Evolutionary conservation across 805 yeast species (phyloP), one percentile per base, ranked within the genome.

Genomic region (Metschnikowia cerradonensis): DNA sequence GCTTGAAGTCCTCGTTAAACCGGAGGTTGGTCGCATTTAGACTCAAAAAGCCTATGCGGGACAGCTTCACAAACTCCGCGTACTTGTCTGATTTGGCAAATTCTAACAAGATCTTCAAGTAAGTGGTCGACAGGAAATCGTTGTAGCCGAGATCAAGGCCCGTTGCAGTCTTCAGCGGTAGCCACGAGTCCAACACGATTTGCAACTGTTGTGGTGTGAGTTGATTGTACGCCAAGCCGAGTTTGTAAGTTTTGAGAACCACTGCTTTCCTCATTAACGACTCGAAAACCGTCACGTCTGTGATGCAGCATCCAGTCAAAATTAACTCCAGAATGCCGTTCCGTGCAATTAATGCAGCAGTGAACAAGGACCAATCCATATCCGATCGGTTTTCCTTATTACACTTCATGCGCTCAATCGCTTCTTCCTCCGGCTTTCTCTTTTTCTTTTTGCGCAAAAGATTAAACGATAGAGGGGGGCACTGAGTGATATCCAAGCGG

Each of bases 81-180:
- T 64, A 64, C 8, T 54, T 61, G 2, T 62, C 58, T 3, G 50
- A 48, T 19, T 44, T 45, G 26, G 55, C 61, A 22, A 62, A 65
- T 1, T 75, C 76, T 39, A 72, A 61, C 22, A 79, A 62, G 10
- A 75, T 73, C 31, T 63, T 65, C 47, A 77, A 51, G 52, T 64
- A 65, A 3, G 63, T 61, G 1, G 60, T 37, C 4, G 68, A 60
- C 64, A 75, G 74, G 51, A 86, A 67, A 63, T 88, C 91, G 63
- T 91, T 91, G 61, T 85, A 91, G 3, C 96, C 95, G 19, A 91
- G 60, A 71, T 90, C 97, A 5, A 91, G 66, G 3, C 97, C 97
- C 55, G 82, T 63, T 4, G 83, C 77, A 26, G 70, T 58, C 70
- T 60, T 65, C 67, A 66, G 53, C 58, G 65, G 46, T 49, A 86